A percentile compares a stretch with the other conserved stretches of the same genome.
Conservation (phyloP, 75 land plant species). For the Adiantum capillusveneris region DNA sequence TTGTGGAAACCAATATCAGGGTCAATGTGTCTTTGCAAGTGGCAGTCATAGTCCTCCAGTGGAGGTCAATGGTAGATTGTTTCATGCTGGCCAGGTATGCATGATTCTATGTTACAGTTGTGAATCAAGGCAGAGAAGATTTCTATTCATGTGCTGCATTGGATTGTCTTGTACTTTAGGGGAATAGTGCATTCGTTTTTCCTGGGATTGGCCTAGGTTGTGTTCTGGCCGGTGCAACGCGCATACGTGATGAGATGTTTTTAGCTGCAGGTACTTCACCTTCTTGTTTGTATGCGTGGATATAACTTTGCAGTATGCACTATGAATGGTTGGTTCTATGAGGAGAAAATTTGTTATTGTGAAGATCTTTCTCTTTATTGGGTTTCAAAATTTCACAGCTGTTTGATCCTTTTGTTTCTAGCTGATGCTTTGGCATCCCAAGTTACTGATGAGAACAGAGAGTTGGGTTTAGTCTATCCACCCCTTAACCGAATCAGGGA, state of each 20-base stretch:
- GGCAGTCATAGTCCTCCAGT: conserved; percentile 6
- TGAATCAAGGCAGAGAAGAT: neutral
- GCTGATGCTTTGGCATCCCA: conserved; percentile 22
- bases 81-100: conserved; percentile 7
- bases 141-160: neutral
- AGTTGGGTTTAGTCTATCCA: conserved; percentile 18
- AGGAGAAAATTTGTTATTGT: neutral
- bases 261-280: conserved; percentile 30
- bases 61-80: neutral
- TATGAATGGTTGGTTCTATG: too few species aligned
- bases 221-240: conserved; percentile 19
- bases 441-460: conserved; percentile 26
- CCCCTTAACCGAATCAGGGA: conserved; percentile 17
- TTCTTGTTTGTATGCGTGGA: neutral
- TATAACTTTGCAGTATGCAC: neutral
- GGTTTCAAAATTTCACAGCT: neutral
- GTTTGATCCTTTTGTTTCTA: neutral
- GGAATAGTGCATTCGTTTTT: conserved; percentile 29
- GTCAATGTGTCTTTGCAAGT: conserved; percentile 8
- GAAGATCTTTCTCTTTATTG: neutral
- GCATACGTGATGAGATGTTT: conserved; percentile 36
- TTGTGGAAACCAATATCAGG: conserved; percentile 1
- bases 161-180: conserved; percentile 11
- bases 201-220: conserved; percentile 30
- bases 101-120: neutral